Evolutionary conservation across 805 yeast species (phyloP), one percentile per base, ranked within the genome.

Genomic region (Phaffomyces thermotolerans): DNA sequence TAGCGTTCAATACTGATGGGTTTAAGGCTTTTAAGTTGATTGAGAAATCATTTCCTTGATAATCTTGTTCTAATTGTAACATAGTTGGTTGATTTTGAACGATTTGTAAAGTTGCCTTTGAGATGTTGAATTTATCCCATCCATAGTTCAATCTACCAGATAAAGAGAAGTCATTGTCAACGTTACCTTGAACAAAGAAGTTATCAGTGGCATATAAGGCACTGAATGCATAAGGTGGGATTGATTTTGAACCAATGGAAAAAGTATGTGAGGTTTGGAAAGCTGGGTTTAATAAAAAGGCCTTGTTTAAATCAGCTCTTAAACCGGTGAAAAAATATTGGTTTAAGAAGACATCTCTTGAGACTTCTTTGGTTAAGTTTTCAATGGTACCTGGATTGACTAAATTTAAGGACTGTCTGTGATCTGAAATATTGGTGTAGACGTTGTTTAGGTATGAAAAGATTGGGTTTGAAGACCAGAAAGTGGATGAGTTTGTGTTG

Each of bases 181-280:
- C 62, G 59, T 86, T 84, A 64, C 96, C 98, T 73, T 91, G 98
- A 54, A 85, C 74, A 60, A 93, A 84, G 59, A 81, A 72, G 56
- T 78, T 76, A 60, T 91, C 96, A 50, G 83, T 80, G 50, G 95
- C 97, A 65, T 80, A 89, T 57, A 91, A 73, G 37, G 96, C 91
- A 46, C 88, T 78, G 64, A 91, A 86, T 25, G 95, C 90, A 65
- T 93, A 93, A 52, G 93, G 83, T 41, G 96, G 96, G 65, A 86
- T 73, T 38, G 79, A 77, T 52, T 81, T 80, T 45, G 95, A 84
- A 39, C 98, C 98, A 53, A 87, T 72, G 34, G 95, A 75, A 61
- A 93, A 84, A 48, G 96, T 83, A 65, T 93, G 99, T 50, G 96
- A 84, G 46, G 95, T 85, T 75, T 93, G 98, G 83, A 93, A 93